Base-by-base conservation (phyloP, 108 stramenopile genomes). In the Pelagomonas calceolata region DNA sequence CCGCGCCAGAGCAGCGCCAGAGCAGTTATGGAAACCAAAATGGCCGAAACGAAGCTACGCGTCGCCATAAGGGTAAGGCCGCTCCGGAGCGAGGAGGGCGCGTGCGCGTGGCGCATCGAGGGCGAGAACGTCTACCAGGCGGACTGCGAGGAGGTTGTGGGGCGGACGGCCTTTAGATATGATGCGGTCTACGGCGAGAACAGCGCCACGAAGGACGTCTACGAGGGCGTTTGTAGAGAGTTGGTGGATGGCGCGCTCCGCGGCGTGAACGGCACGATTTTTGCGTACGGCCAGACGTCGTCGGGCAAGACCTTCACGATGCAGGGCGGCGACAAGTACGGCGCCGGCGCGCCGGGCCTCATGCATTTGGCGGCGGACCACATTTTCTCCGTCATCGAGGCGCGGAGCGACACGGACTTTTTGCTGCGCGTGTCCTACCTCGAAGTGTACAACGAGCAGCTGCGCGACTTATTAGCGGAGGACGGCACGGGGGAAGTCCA, bases 391-490 rank as follows among this genome's bases (percentile, higher is more conserved):
- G 80, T 87, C 34, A 90, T 92, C 74, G 73, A 80, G 45, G 76
- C 82, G 34, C 76, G 79, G 31, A 70, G 80, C 21, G 80, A 88
- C 34, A 79, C 89, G 18, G 80, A 85, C 32, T 96, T 93, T 79
- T 70, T 94, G 17, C 84, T 96, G 32, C 85, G 94, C 39, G 92
- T 92, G 0, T 94, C 92, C 32, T 99, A 95, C 74, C 82, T 99
- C 68, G 99, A 99, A 76, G 97, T 99, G 68, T 99, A 99, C 85
- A 98, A 99, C 77, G 99, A 99, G 81, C 91, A 95, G 67, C 94
- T 99, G 9, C 78, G 93, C 5, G 99, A 99, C 82, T 79, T 99
- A 70, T 84, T 99, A 0, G 88, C 87, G 71, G 71, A 69, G 3
- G 82, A 85, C 69, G 66, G 66, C 35, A 79, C 80, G 68, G 39